phyloP scores from a whole-genome alignment of 345 rosid species.

The Hibiscus trionum region DNA sequence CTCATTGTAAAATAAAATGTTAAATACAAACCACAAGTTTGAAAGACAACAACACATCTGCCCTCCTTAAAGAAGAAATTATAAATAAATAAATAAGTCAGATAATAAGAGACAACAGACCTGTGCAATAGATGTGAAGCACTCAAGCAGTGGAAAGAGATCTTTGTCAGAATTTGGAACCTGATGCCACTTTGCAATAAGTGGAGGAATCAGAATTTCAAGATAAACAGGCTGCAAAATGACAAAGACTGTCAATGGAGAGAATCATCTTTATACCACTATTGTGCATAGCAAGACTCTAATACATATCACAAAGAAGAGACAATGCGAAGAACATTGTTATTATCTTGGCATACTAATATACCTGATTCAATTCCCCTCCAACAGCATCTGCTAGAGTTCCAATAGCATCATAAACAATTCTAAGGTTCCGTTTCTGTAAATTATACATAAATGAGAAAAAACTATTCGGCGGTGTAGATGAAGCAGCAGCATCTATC shows the following conservation, averaged over 20 bases:
- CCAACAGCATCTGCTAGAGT: slow-evolving; percentile 98
- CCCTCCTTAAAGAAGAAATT: not conserved
- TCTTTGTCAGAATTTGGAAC: slow-evolving; percentile 92
- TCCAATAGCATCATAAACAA: slow-evolving; percentile 98
- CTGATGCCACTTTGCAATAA: slow-evolving; percentile 92
- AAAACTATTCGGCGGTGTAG: not conserved
- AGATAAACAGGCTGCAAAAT: slow-evolving; percentile 66
- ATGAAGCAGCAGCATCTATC: not conserved
- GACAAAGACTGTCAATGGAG: slow-evolving; percentile 12
- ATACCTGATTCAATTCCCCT: slow-evolving; percentile 75
- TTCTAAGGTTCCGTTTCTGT: slow-evolving; percentile 91
- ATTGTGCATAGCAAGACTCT: not conserved
- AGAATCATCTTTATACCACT: not conserved
- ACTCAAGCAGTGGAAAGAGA: slow-evolving; percentile 86
- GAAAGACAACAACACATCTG: not conserved
- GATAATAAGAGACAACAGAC: slow-evolving; percentile 22
- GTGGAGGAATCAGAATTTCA: slow-evolving; percentile 92
- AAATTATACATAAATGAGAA: not conserved
- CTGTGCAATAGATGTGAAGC: slow-evolving; percentile 96
- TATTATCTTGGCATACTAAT: slow-evolving; percentile 2
- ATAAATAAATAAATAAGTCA: not conserved
- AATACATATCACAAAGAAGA: not conserved
- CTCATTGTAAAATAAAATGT: not conserved
- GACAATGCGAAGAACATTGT: not conserved
- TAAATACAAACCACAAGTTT: not conserved